These are phyloP conservation scores for Mucor saturninus DNA, from an alignment of 371 early-diverging fungal species.

Conservation along the genomic window DNA sequence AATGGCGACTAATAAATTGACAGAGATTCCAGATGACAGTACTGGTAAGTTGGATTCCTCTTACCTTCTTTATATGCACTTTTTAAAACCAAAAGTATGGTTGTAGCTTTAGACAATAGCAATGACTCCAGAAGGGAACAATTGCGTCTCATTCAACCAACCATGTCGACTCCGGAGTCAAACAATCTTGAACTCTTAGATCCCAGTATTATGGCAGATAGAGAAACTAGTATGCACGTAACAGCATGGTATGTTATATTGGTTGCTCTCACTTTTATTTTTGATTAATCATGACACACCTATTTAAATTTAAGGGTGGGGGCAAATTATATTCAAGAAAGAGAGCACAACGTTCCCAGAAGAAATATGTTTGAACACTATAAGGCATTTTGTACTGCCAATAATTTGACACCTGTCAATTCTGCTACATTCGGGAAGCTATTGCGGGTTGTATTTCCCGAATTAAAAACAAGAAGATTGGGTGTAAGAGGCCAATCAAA, in stretches of 20 bases:
- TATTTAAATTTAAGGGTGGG: slow-evolving; percentile 45
- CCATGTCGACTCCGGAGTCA: background rate
- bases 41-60: too few species aligned
- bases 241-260: slow-evolving; percentile 28
- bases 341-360: slow-evolving; percentile 64
- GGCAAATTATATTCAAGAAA: slow-evolving; percentile 58
- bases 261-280: background rate
- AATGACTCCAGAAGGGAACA: too few species aligned
- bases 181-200: slow-evolving; percentile 15
- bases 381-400: slow-evolving; percentile 44
- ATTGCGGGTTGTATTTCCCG: slow-evolving; percentile 64
- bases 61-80: too few species aligned
- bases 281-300: background rate
- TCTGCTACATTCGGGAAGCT: slow-evolving; percentile 74
- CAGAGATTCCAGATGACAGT: slow-evolving; percentile 1
- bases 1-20: background rate
- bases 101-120: background rate
- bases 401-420: slow-evolving; percentile 60
- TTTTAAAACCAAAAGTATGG: too few species aligned
- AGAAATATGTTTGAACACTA: slow-evolving; percentile 68
- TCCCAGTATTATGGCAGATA: slow-evolving; percentile 27
- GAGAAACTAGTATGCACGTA: slow-evolving; percentile 32
- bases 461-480: slow-evolving; percentile 64
- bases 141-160: background rate
- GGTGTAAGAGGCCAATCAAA: slow-evolving; percentile 69